Evolutionary conservation across 2,329 filamentous ascomycete species (phyloP), one percentile per base, ranked within the genome.

Genomic region (Alternaria angustiovoidea): DNA sequence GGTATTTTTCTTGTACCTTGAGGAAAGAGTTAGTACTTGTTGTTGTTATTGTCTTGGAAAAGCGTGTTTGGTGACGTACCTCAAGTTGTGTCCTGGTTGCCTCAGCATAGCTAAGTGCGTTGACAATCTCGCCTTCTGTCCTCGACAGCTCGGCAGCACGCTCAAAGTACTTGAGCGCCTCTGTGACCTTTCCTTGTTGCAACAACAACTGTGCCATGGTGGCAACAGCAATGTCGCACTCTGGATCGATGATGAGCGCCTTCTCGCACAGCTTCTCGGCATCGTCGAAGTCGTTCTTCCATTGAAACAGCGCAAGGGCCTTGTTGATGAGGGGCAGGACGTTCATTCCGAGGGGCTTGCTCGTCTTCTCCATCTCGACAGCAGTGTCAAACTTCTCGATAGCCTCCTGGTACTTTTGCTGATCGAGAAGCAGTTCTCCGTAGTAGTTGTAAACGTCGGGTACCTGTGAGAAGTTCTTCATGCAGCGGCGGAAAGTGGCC

Each of bases 381-480:
- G 95, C 95, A 26, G 90, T 95, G 79, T 99, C 95, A 75, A 99
- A 99, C 82, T 97, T 97, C 83, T 97, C 92, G 65, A 99, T 93
- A 26, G 95, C 95, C 79, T 99, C 94, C 60, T 92, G 85, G 81
- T 90, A 98, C 81, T 97, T 97, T 81, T 93, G 90, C 84, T 98
- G 95, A 84, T 99, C 95, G 54, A 99, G 89, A 59, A 99, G 86
- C 57, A 99, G 87, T 83, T 99, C 95, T 74, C 95, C 95, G 75
- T 97, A 98, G 87, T 99, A 99, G 86, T 99, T 99, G 86, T 98
- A 99, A 41, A 98, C 95, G 76, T 99, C 95, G 6, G 94, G 94
- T 11, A 96, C 92, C 77, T 94, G 92, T 75, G 93, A 91, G 77
- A 99, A 99, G 83, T 97, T 97, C 89, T 98, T 99, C 80, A 97